Conservation (phyloP, 1,139 yeast species). For the Kodamaea ohmeri region DNA sequence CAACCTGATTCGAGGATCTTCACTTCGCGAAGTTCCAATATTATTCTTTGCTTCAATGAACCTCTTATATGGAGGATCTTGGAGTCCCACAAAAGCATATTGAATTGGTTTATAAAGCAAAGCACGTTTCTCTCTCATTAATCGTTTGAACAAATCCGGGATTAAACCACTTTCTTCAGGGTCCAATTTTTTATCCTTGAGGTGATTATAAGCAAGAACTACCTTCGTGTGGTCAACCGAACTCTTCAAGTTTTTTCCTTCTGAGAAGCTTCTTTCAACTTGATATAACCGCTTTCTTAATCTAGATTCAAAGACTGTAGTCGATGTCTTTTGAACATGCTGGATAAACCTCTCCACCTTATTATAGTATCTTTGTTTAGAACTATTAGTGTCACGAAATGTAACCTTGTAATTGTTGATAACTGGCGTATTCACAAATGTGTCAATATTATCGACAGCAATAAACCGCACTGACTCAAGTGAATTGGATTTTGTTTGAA, state of each 20-base stretch:
- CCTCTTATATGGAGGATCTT: conserved; percentile 16
- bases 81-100: conserved; percentile 24
- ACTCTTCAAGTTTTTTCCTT: conserved; percentile 3
- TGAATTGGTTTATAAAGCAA: conserved; percentile 30
- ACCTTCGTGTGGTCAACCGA: conserved; percentile 13
- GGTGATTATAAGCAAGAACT: conserved; percentile 13
- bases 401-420: conserved; percentile 12
- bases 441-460: conserved; percentile 27
- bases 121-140: conserved; percentile 21
- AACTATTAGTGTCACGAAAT: conserved; percentile 13
- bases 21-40: conserved; percentile 1
- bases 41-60: conserved; percentile 12
- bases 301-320: conserved; percentile 12
- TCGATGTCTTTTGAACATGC: conserved; percentile 17
- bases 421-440: conserved; percentile 17
- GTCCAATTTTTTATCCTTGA: conserved; percentile 1
- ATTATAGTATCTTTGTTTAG: conserved; percentile 4
- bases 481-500: too few species aligned
- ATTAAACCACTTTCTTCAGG: background rate
- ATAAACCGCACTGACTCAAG: conserved; percentile 6
- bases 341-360: conserved; percentile 16
- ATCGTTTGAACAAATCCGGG: conserved; percentile 14
- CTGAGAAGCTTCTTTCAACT: conserved; percentile 8
- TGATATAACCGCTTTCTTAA: conserved; percentile 9
- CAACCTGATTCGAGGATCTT: conserved; percentile 11